phyloP scores from a whole-genome alignment of 1,284 basidiomycete species.

The Heliocybe sulcata region DNA sequence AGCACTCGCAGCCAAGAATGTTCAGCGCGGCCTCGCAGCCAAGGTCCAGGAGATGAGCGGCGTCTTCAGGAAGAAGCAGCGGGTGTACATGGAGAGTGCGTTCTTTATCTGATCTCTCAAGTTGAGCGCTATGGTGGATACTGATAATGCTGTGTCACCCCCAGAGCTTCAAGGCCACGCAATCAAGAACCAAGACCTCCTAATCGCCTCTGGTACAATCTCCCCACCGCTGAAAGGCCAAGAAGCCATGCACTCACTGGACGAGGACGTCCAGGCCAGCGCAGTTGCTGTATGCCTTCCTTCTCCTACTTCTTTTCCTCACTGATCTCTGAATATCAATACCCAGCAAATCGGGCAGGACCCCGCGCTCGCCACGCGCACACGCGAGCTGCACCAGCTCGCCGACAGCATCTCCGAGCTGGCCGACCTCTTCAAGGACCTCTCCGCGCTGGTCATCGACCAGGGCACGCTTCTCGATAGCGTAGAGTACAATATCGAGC shows the following conservation, averaged over 20 bases:
- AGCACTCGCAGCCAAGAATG: slow-evolving; percentile 81
- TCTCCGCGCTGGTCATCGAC: slow-evolving; percentile 91
- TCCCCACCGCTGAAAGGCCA: slow-evolving; percentile 59
- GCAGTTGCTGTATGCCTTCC: slow-evolving; percentile 36
- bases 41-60: slow-evolving; percentile 91
- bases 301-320: slow-evolving; percentile 16
- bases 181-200: slow-evolving; percentile 88
- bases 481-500: slow-evolving; percentile 96
- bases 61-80: slow-evolving; percentile 95
- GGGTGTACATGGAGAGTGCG: slow-evolving; percentile 96
- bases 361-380: slow-evolving; percentile 50
- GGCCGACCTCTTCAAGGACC: slow-evolving; percentile 94
- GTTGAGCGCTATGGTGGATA: slow-evolving; percentile 6
- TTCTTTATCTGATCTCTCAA: slow-evolving; percentile 16
- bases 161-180: slow-evolving; percentile 89
- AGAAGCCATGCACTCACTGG: slow-evolving; percentile 73
- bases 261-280: slow-evolving; percentile 79
- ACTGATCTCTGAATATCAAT: slow-evolving; percentile 13
- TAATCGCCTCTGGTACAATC: slow-evolving; percentile 80
- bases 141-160: slow-evolving; percentile 8
- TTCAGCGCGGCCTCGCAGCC: slow-evolving; percentile 93
- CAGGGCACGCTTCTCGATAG: slow-evolving; percentile 96
- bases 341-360: slow-evolving; percentile 28
- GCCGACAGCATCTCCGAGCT: slow-evolving; percentile 88
- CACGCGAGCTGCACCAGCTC: slow-evolving; percentile 84